Base-by-base conservation (phyloP, 2,329 filamentous ascomycete genomes). In the Dryadomyces quercivorus region DNA sequence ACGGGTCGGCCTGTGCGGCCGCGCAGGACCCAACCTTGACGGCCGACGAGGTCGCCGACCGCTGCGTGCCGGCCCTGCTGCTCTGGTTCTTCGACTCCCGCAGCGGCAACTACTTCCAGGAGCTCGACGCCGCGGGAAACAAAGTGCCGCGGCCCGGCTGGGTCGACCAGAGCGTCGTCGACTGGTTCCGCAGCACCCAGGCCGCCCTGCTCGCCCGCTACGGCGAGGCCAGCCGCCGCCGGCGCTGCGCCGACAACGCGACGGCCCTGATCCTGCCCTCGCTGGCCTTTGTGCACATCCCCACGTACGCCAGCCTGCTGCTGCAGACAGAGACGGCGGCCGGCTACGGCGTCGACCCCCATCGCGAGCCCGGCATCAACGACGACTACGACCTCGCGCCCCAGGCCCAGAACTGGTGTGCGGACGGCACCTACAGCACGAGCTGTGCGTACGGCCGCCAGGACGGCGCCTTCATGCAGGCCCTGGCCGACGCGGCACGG, bases 81-180 rank as follows among this genome's bases (percentile, higher is more conserved):
- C 66, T 84, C 2, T 84, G 78, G 77, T 83, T 84, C 65, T 83
- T 84, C 60, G 81, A 84, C 63, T 73, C 69, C 53, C 70, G 74
- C 47, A 76, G 78, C 42, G 76, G 76, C 18, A 65, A 66, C 56
- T 62, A 64, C 20, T 75, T 69, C 61, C 70, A 70, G 54, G 46
- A 61, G 26, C 36, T 15, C 2, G 52, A 62, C 52, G 12, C 18
- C 3, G 54, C 56, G 2, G 61, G 60, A 26, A 38, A 57, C 13
- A 53, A 47, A 2, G 55, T 65, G 13, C 61, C 61, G 8, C 54
- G 61, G 57, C 60, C 57, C 21, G 60, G 74, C 60, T 77, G 74
- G 74, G 73, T 76, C 2, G 68, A 75, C 53, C 34, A 52, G 16
- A 65, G 61, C 8, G 73, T 75, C 0, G 73, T 72, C 0, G 55